Percentiles rank a stretch among this genome's conserved stretches.
These are phyloP conservation scores for Didymella pomorum DNA, from an alignment of 2,329 filamentous ascomycete species.

Conservation along the genomic window DNA sequence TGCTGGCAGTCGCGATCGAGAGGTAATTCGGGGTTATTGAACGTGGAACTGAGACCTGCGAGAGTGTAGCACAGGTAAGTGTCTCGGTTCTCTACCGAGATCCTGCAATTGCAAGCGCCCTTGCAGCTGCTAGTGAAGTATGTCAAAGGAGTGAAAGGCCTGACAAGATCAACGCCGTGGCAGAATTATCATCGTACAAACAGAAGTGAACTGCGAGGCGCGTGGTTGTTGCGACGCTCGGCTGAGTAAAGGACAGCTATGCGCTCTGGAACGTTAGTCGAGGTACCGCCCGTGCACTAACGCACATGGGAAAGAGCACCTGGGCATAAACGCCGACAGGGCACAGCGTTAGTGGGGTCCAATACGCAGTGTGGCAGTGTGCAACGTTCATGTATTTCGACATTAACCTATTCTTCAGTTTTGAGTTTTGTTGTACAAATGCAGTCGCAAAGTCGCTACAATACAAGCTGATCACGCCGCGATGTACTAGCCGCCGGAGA, in stretches of 20 bases:
- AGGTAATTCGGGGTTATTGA: slow-evolving; percentile 12
- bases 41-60: slow-evolving; percentile 23
- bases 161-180: slow-evolving; percentile 34
- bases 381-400: too few species aligned
- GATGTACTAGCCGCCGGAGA: not conserved
- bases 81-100: slow-evolving; percentile 17
- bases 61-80: slow-evolving; percentile 22
- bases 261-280: slow-evolving; percentile 34
- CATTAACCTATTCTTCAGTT: not conserved
- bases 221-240: slow-evolving; percentile 36
- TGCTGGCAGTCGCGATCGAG: slow-evolving; percentile 14
- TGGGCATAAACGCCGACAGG: slow-evolving; percentile 14
- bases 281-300: slow-evolving; percentile 23
- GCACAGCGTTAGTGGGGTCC: slow-evolving; percentile 2
- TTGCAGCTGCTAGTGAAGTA: slow-evolving; percentile 19
- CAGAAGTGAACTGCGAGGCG: slow-evolving; percentile 31
- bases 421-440: not conserved
- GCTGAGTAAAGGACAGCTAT: slow-evolving; percentile 47
- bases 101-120: slow-evolving; percentile 23
- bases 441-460: not conserved
- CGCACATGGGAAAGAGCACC: slow-evolving; percentile 25
- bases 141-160: slow-evolving; percentile 29
- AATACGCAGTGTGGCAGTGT: not conserved
- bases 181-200: slow-evolving; percentile 35
- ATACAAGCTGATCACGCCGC: not conserved